A percentile compares a stretch with the other conserved stretches of the same genome.
phyloP scores from a whole-genome alignment of 2,329 filamentous ascomycete genomes.

The Hypoxylon sp. region DNA sequence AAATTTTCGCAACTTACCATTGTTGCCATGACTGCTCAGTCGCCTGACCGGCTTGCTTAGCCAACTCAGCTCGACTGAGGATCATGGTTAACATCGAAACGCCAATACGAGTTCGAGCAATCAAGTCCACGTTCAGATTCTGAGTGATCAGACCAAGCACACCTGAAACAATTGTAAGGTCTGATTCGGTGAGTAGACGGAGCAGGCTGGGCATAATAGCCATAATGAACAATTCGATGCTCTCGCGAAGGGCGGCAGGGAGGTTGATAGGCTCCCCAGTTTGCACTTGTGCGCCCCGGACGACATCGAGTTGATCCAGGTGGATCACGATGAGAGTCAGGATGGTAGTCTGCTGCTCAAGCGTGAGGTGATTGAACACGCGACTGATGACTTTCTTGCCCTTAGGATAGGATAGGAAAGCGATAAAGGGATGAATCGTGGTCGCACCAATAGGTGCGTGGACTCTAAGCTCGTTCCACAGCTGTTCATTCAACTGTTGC shows the following conservation, averaged over 20 bases:
- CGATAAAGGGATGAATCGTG: conserved; percentile 90
- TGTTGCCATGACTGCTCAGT: conserved; percentile 79
- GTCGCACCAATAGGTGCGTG: conserved; percentile 87
- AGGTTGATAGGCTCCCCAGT: conserved; percentile 74
- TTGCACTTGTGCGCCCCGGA: conserved; percentile 79
- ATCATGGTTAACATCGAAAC: conserved; percentile 92
- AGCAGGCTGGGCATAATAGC: conserved; percentile 91
- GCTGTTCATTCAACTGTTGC: conserved; percentile 79
- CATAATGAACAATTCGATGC: conserved; percentile 88
- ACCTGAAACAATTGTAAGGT: conserved; percentile 88
- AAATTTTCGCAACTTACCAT: conserved; percentile 65
- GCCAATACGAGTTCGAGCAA: conserved; percentile 87
- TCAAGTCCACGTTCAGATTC: conserved; percentile 82
- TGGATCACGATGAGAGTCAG: conserved; percentile 96
- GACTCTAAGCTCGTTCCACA: conserved; percentile 90
- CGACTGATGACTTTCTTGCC: conserved; percentile 96
- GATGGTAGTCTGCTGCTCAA: conserved; percentile 92
- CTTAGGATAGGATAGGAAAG: conserved; percentile 92
- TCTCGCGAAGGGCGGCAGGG: conserved; percentile 83
- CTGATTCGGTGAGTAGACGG: conserved; percentile 88
- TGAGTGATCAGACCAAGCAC: conserved; percentile 85
- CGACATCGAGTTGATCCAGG: conserved; percentile 89
- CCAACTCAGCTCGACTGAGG: conserved; percentile 89
- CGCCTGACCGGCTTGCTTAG: conserved; percentile 80
- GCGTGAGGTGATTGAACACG: conserved; percentile 91